Base-by-base conservation (phyloP, 1,139 yeast genomes). In the Pichia sp. region DNA sequence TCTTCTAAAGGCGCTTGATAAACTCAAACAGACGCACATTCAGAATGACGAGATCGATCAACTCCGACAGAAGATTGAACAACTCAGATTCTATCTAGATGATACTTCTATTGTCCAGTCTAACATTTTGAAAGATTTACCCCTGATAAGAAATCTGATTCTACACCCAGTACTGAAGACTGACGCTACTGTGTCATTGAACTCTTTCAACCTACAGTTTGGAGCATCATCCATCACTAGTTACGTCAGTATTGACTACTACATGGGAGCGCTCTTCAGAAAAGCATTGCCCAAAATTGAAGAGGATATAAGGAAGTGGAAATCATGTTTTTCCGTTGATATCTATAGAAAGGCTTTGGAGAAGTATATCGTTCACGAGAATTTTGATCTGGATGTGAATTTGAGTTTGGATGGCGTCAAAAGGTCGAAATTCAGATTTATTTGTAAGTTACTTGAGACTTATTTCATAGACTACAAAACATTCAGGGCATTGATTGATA, bases 41-140 rank as follows among this genome's bases (percentile, higher is more conserved):
- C 39, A 40, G 14, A 40, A 40, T 29, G 39, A 34, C 30, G 43
- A 40, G 22, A 37, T 40, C 16, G 40, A 40, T 25, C 35, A 40
- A 14, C 28, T 40, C 15, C 22, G 33, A 13, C n/a, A 30, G 16
- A 40, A 31, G 32, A 30, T 40, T 19, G 39, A 40, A 22, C 24
- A 26, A 16, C 32, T 40, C n/a, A 32, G 31, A 31, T 40, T 40
- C 28, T 37, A 37, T 34, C 19, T 40, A 11, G 43, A 40, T 32
- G 43, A 40, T 25, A 32, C 34, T 15, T 27, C 25, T 12, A 34
- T 37, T 9, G 6, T 26, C 3, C 34, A 24, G 11, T 42, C 40
- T 1, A 26, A 23, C 11, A 41, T 36, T 7, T 20, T 41, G 5
- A 33, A 26, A 26, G 34, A 24, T 12, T 25, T 41, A 10, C 24